Base-by-base conservation (phyloP, 2,329 filamentous ascomycete genomes). In the Colletotrichum tropicicola region DNA sequence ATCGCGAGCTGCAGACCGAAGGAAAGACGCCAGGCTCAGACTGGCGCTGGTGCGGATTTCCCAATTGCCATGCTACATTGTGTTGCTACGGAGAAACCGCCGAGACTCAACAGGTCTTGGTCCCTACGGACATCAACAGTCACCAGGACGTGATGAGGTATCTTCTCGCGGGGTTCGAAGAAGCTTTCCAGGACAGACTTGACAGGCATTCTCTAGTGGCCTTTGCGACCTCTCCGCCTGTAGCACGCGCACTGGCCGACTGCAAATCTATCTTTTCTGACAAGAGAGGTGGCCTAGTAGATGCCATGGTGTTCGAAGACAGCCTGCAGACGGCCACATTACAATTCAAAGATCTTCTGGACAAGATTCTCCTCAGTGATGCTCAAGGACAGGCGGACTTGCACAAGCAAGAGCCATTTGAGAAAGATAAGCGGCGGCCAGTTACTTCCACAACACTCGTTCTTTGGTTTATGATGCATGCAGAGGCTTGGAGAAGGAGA, bases 31-130 rank as follows among this genome's bases (percentile, higher is more conserved):
- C 43, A 4, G 21, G 17, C n/a, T 17, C 35, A 2, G 10, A 57
- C 30, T 57, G 54, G 54, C 28, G 43, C 9, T 57, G 54, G 54
- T 57, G 54, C 23, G 54, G 54, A 6, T 57, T 57, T 19, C 21
- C 43, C 6, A 7, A 37, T 6, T 57, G 54, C 9, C 19, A 41
- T 9, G 23, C 21, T n/a, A 6, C 10, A 21, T 17, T 28, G 6
- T 57, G 54, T 27, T 21, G 12, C 7, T 57, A 57, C 21, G 21
- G 43, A 5, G 12, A 3, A 15, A 17, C 3, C 3, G 19, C 17
- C 9, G 43, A 45, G 17, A 6, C 1, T 15, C 43, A 27, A 10
- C 10, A 45, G 21, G 23, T 27, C 9, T 15, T 45, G 43, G 17
- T 15, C 10, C 15, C 13, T 21, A 23, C 10, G 21, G 43, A 15